A percentile compares a stretch with the other conserved stretches of the same genome.
Evolutionary conservation across 441 rosid genomes (phyloP).

Genomic region (Capsella rubella): DNA sequence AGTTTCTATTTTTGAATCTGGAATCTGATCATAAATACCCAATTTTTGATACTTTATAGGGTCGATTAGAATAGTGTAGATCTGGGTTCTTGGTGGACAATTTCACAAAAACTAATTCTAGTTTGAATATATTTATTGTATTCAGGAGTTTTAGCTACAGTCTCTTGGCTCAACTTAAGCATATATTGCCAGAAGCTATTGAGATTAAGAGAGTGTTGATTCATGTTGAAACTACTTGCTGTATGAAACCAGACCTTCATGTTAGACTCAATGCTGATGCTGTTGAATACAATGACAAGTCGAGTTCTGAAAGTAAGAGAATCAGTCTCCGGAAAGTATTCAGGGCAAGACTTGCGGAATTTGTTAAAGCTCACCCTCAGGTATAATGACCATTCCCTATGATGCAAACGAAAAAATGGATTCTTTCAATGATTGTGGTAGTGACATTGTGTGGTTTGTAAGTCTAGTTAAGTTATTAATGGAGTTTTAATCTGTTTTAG

Average conservation of each 20-base stretch:
- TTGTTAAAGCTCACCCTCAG: constrained; percentile 68
- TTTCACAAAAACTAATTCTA: not conserved
- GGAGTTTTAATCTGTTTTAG: constrained; percentile 47
- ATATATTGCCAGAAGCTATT: constrained; percentile 73
- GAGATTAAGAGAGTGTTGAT: constrained; percentile 61
- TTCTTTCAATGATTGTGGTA: not conserved
- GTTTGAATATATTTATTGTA: constrained; percentile 9
- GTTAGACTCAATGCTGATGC: constrained; percentile 60
- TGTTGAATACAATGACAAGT: constrained; percentile 43
- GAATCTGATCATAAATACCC: constrained; percentile 20
- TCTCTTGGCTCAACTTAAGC: constrained; percentile 80
- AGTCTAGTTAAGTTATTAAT: not conserved
- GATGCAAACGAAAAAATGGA: not conserved
- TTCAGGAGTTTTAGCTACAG: constrained; percentile 70
- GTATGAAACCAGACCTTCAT: constrained; percentile 83
- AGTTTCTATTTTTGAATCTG: not conserved
- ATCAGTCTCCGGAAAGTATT: constrained; percentile 62
- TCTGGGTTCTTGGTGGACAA: not conserved
- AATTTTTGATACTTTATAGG: not conserved
- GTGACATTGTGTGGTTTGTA: constrained; percentile 5
- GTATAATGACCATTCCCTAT: constrained; percentile 39
- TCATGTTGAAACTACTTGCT: constrained; percentile 70
- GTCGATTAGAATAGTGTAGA: not conserved
- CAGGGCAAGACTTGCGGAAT: constrained; percentile 59
- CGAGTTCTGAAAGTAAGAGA: constrained; percentile 51